A percentile compares a stretch with the other conserved stretches of the same genome.
These are phyloP conservation scores for Acer saccharum DNA, from an alignment of 345 rosid species.

Conservation along the genomic window DNA sequence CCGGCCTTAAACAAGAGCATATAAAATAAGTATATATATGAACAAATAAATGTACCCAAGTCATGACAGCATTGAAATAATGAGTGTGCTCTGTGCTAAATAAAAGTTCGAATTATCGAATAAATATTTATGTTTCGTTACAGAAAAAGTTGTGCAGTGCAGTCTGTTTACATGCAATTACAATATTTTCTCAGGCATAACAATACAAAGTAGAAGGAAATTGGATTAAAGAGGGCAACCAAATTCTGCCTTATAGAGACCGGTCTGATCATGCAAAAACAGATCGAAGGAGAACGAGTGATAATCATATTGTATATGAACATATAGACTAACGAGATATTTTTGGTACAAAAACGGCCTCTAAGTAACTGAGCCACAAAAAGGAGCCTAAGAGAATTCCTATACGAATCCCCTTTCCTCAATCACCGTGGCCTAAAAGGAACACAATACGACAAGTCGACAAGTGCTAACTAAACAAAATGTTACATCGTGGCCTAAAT, in stretches of 20 bases:
- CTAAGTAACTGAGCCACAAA: neutral
- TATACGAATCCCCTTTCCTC: neutral
- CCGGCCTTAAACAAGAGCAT: too few relatives aligned
- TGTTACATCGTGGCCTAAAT: neutral
- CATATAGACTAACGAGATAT: neutral
- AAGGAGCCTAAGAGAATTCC: neutral
- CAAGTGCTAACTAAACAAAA: neutral
- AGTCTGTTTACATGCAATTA: too few relatives aligned
- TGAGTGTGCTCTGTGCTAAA: neutral
- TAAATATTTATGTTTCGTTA: neutral
- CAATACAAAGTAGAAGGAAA: too few relatives aligned
- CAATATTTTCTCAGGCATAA: too few relatives aligned
- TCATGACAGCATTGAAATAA: neutral
- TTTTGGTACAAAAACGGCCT: constrained; percentile 1
- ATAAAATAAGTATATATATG: neutral
- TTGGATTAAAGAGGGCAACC: too few relatives aligned
- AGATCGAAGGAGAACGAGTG: too few relatives aligned
- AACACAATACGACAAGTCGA: too few relatives aligned
- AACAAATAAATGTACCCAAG: neutral
- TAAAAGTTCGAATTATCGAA: neutral
- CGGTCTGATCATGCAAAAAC: neutral
- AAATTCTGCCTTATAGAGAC: too few relatives aligned
- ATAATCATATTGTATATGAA: too few relatives aligned
- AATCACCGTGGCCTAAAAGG: neutral
- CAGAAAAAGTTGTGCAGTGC: neutral